Base-by-base conservation (phyloP, 1,284 basidiomycete species). In the Trichosporon faecale region DNA sequence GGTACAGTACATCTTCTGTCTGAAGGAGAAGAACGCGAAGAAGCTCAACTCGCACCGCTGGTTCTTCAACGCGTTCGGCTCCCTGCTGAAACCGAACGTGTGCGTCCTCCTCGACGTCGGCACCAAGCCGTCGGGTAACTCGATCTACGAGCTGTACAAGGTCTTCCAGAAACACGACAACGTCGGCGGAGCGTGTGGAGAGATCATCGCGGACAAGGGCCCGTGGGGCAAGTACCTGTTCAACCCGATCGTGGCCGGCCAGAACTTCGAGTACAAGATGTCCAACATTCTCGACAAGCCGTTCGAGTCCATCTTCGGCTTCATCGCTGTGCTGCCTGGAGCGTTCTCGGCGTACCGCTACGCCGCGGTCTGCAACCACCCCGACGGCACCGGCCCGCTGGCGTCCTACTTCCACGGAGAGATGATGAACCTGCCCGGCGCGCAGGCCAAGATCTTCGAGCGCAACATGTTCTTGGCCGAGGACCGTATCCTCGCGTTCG, bases 1-100 rank as follows among this genome's bases (percentile, higher is more conserved):
- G 0, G 88, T 96, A n/a, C 95, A 97, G 84, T 86, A 97, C 74
- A 82, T 96, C 64, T 97, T 97, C 86, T 96, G 94, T 79, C 85
- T 96, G 76, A 96, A 97, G 84, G 95, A 80, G 79, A 91, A 94
- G 84, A 97, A 96, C 86, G 93, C 94, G 88, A 95, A 95, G 87
- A 95, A 95, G 80, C 85, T 95, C 73, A 95, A 95, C 85, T 91
- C 89, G 78, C 93, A 95, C 78, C 89, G 95, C 57, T 98, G 95
- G 95, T 94, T 98, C 85, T 98, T 98, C 88, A 97, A 98, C 65
- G 93, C 75, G 90, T 90, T 90, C 67, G 33, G 52, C 21, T 27
- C 66, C 3, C 68, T 37, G 55, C 21, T 73, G 27, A 65, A 68
- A 71, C 70, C 66, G 67, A 91, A 76, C 57, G 91, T 94, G 71